Base-by-base conservation (phyloP, 345 rosid genomes). In the Linum trigynum region DNA sequence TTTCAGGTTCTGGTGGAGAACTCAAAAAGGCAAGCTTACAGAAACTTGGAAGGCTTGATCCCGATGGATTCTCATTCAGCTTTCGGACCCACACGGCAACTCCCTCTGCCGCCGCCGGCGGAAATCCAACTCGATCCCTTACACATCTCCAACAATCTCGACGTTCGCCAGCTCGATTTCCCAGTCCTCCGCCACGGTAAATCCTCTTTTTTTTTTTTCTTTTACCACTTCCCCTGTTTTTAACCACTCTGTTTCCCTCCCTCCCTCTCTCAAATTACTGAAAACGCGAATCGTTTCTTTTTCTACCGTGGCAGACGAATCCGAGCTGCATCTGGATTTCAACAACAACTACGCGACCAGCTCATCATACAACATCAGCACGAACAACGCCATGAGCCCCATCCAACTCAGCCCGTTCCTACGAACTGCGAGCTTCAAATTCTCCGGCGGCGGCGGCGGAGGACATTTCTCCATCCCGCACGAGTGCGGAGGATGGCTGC, bases 1-100 rank as follows among this genome's bases (percentile, higher is more conserved):
- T 6, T 59, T 8, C 81, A 86, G 85, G 69, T 16, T 35, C 1
- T 76, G 59, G 75, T 88, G 1, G 78, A 90, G 64, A 72, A 70
- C 14, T 3, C 73, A 3, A 87, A 78, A 77, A 63, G 32, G 7
- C 82, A 69, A 17, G 96, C 98, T 57, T 83, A 83, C 53, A 50
- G 43, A 45, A 81, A 88, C 35, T 38, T 50, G 32, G 10, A 10
- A 7, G 11, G 63, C 40, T 69, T 86, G 42, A 59, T 59, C 41
- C 63, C 1, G 36, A 39, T 79, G 0, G 71, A 82, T 63, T 55
- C 57, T 7, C 68, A 48, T 10, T 32, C 76, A 11, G 64, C 66
- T 45, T 53, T 14, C 3, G 71, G 67, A 56, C 73, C 72, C 66
- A 74, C 79, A 3, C 75, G 81, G 45, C 69, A 84, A 40, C 66